Evolutionary conservation across 163 green algal genomes (phyloP).

Genomic region (Coccomyxa subellipsoidea): DNA sequence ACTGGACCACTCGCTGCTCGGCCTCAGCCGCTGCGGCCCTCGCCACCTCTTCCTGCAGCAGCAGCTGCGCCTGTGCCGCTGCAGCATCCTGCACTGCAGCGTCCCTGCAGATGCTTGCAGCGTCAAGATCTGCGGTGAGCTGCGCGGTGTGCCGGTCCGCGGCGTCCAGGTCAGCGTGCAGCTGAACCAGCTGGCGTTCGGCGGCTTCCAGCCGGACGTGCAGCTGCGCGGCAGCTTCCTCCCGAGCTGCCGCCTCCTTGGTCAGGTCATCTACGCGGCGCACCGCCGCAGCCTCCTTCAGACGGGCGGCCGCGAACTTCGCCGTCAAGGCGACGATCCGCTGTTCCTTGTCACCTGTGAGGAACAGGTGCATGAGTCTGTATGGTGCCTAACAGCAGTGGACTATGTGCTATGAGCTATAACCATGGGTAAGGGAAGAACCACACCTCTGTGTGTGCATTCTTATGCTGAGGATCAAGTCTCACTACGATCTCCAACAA

Average conservation of each 20-base stretch:
- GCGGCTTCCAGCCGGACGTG: not conserved
- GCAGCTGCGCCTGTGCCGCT: not conserved
- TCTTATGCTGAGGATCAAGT: too few relatives aligned
- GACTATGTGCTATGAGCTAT: too few relatives aligned
- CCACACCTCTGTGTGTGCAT: too few relatives aligned
- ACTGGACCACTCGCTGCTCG: not conserved
- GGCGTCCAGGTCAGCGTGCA: not conserved
- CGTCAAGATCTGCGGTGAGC: not conserved
- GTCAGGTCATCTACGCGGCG: slow-evolving; percentile 2
- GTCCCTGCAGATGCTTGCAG: not conserved
- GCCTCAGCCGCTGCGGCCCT: not conserved
- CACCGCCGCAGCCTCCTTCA: slow-evolving; percentile 30
- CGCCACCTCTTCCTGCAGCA: not conserved
- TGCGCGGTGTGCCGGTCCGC: not conserved
- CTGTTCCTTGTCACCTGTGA: slow-evolving; percentile 45
- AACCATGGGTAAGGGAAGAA: too few relatives aligned
- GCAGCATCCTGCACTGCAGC: not conserved
- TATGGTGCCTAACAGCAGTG: not conserved
- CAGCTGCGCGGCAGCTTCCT: not conserved
- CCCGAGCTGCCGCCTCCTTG: not conserved
- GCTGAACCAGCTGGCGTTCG: not conserved
- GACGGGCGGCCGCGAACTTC: slow-evolving; percentile 47
- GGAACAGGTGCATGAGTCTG: not conserved
- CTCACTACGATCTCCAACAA: too few relatives aligned
- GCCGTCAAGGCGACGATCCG: slow-evolving; percentile 58